These are phyloP conservation scores for Ciborinia camelliae DNA, from an alignment of 2,329 filamentous ascomycete species.

Conservation along the genomic window DNA sequence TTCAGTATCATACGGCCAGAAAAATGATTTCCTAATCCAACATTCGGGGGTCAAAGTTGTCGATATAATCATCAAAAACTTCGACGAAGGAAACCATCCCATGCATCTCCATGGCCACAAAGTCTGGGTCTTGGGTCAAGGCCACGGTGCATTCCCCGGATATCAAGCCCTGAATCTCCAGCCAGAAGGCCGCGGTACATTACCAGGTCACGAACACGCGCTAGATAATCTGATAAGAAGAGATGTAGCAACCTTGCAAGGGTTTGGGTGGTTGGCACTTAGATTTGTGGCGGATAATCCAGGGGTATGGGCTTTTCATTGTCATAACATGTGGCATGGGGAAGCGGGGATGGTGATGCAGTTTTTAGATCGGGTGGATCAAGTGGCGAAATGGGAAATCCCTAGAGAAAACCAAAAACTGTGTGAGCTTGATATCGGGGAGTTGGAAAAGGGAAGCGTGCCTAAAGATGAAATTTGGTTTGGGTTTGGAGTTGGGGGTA, in stretches of 20 bases:
- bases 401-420: constrained; percentile 46
- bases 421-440: constrained; percentile 44
- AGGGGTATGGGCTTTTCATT: constrained; percentile 57
- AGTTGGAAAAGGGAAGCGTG: constrained; percentile 47
- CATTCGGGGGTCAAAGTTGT: constrained; percentile 59
- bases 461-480: constrained; percentile 50
- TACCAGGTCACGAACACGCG: constrained; percentile 38
- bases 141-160: constrained; percentile 59
- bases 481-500: too few species aligned
- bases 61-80: constrained; percentile 74
- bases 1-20: constrained; percentile 45
- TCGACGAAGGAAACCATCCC: constrained; percentile 66
- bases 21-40: constrained; percentile 58
- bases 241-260: constrained; percentile 52
- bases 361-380: constrained; percentile 49
- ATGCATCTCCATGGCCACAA: constrained; percentile 74
- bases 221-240: constrained; percentile 46
- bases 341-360: constrained; percentile 60
- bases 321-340: constrained; percentile 57
- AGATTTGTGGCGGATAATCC: constrained; percentile 56
- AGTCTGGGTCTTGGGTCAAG: constrained; percentile 58
- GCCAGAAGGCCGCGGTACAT: constrained; percentile 30
- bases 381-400: constrained; percentile 43
- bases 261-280: constrained; percentile 53
- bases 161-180: constrained; percentile 43